Evolutionary conservation across 345 rosid genomes (phyloP).

Genomic region (Hevea brasiliensis): DNA sequence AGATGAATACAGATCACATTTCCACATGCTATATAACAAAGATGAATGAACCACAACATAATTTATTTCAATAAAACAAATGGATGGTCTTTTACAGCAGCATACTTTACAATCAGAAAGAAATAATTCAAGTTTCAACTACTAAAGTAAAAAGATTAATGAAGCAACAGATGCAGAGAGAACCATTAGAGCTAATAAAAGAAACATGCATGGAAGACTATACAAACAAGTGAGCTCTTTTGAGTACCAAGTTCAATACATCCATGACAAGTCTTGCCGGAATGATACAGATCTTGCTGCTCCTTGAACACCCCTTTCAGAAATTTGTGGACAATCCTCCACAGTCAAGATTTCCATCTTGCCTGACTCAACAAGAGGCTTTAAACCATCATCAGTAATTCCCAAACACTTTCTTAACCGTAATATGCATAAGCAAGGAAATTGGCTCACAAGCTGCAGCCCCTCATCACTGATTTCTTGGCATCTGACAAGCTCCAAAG

Average conservation of each 20-base stretch:
- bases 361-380: slow-evolving; percentile 61
- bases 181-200: not conserved
- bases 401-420: slow-evolving; percentile 67
- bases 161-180: not conserved
- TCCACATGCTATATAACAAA: not conserved
- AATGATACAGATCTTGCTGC: slow-evolving; percentile 67
- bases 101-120: not conserved
- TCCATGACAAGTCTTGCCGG: slow-evolving; percentile 81
- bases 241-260: slow-evolving; percentile 44
- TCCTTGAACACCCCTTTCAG: slow-evolving; percentile 64
- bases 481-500: slow-evolving; percentile 66
- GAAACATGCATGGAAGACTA: not conserved
- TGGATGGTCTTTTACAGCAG: not conserved
- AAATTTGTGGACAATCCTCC: slow-evolving; percentile 85
- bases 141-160: not conserved
- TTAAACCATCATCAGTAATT: slow-evolving; percentile 64
- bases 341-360: slow-evolving; percentile 59
- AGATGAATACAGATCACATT: too few species aligned
- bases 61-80: not conserved
- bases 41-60: not conserved
- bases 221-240: not conserved
- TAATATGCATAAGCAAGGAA: slow-evolving; percentile 48
- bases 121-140: not conserved
- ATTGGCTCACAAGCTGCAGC: slow-evolving; percentile 56
- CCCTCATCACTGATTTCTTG: slow-evolving; percentile 88